A percentile compares a stretch with the other conserved stretches of the same genome.
Evolutionary conservation across 1,139 yeast genomes (phyloP).

Genomic region (Magnusiomyces paraingens): DNA sequence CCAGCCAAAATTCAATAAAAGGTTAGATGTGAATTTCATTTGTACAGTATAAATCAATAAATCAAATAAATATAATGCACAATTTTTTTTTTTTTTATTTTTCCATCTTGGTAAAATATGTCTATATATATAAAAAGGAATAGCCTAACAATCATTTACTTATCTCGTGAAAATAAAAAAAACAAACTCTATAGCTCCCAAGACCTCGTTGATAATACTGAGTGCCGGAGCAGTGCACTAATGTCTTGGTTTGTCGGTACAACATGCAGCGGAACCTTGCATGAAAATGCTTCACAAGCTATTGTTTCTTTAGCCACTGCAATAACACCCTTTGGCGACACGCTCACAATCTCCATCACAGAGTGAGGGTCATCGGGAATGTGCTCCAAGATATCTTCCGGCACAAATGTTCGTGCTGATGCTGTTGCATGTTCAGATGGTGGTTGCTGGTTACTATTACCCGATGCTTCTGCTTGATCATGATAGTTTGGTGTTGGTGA

Average conservation of each 20-base stretch:
- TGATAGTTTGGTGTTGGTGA: too few relatives aligned
- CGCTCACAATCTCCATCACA: slow-evolving; percentile 12
- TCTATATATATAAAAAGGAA: not conserved
- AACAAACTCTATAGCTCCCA: slow-evolving; percentile 5
- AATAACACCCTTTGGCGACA: slow-evolving; percentile 20
- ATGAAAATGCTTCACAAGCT: slow-evolving; percentile 28
- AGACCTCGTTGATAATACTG: slow-evolving; percentile 13
- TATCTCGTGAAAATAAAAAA: too few relatives aligned
- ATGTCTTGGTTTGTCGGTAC: slow-evolving; percentile 31
- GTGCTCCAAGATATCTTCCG: not conserved
- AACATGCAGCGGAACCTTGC: slow-evolving; percentile 32
- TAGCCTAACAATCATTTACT: not conserved
- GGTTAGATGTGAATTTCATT: not conserved
- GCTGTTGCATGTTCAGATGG: too few relatives aligned
- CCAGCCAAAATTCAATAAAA: not conserved
- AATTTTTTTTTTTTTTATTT: too few relatives aligned
- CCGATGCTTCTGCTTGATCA: too few relatives aligned
- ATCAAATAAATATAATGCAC: too few relatives aligned
- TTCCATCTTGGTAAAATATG: not conserved
- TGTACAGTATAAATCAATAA: too few relatives aligned
- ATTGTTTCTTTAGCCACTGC: slow-evolving; percentile 25
- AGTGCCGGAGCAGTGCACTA: slow-evolving; percentile 25
- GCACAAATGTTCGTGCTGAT: too few relatives aligned
- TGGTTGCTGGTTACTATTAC: too few relatives aligned
- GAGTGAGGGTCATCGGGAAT: slow-evolving; percentile 11